phyloP scores from a whole-genome alignment of 495 filamentous ascomycete genomes.

The Podospora pseudocomata region DNA sequence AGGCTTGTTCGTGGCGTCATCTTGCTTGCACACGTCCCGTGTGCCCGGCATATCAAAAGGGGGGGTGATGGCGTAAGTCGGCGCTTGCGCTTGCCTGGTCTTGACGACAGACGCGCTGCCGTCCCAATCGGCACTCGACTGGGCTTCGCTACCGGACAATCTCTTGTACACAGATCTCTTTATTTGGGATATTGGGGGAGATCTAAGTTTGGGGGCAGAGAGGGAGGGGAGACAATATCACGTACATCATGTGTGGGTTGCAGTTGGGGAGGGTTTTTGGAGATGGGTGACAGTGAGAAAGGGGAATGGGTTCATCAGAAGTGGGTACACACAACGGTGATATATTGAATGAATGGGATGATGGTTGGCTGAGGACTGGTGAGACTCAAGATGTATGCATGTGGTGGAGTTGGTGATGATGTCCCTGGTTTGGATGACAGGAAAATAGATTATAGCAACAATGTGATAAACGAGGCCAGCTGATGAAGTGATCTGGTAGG shows the following conservation, averaged over 20 bases:
- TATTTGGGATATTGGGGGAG: neutral
- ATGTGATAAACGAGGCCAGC: neutral
- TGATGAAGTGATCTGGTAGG: neutral
- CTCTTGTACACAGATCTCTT: neutral
- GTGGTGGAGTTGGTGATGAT: slow-evolving; percentile 2
- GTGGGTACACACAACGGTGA: slow-evolving; percentile 1
- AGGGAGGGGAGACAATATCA: slow-evolving; percentile 1
- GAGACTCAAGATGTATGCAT: neutral
- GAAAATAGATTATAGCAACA: neutral
- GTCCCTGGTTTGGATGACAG: neutral
- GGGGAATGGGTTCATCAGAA: neutral
- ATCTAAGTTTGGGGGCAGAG: neutral
- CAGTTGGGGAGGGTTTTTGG: neutral
- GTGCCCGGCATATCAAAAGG: neutral
- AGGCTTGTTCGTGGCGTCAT: neutral
- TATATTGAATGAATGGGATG: neutral
- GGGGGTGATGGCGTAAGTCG: neutral
- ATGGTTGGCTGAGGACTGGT: neutral
- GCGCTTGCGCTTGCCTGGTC: neutral
- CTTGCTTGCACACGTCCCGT: neutral
- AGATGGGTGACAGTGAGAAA: neutral
- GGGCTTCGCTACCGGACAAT: neutral
- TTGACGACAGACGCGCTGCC: neutral
- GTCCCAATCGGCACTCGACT: neutral
- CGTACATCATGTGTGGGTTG: neutral